Evolutionary conservation across 1,139 yeast species (phyloP), one percentile per base, ranked within the genome.

Genomic region (Scheffersomyces lignicola): DNA sequence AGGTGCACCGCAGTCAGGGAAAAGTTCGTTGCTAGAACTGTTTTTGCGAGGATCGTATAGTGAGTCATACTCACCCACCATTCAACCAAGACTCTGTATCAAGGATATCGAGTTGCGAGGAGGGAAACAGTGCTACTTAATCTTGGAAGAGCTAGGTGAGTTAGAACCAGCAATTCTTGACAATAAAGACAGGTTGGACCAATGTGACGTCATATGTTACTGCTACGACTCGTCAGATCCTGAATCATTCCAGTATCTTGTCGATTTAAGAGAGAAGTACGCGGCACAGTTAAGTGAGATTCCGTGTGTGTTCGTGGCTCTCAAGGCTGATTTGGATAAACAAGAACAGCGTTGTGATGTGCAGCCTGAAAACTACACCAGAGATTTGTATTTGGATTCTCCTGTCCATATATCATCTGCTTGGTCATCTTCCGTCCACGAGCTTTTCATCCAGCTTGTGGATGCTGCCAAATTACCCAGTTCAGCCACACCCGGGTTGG

Each of bases 201-300:
- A 83, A 38, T 92, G 97, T 59, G 98, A 92, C 57, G 96, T 89
- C 2, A 60, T 92, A 2, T 92, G 97, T 57, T 75, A 85, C 52
- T 76, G 89, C 0, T 92, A 92, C 57, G 98, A 92, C 56, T 88
- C 97, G 0, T 83, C 96, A 1, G 97, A 92, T 53, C 97, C 98
- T 0, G 95, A 90, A 37, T 86, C 96, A 34, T 92, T 92, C 58
- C 87, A 89, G 36, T 82, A 86, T 53, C 64, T 90, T 37, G 83
- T 85, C 18, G 84, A 85, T 18, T 59, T 89, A 18, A 66, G 89
- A 17, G 65, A 70, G 31, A 73, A 69, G 41, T 78, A 83, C 49
- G 74, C 79, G 0, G 64, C 67, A 26, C 36, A 48, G 11, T 62
- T 90, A 26, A 82, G 80, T 48, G 78, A 78, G 36, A 65, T 90